Percentiles rank a stretch among this genome's conserved stretches.
Conservation (phyloP, 1,284 basidiomycete species). For the Rugosomyces carneus region DNA sequence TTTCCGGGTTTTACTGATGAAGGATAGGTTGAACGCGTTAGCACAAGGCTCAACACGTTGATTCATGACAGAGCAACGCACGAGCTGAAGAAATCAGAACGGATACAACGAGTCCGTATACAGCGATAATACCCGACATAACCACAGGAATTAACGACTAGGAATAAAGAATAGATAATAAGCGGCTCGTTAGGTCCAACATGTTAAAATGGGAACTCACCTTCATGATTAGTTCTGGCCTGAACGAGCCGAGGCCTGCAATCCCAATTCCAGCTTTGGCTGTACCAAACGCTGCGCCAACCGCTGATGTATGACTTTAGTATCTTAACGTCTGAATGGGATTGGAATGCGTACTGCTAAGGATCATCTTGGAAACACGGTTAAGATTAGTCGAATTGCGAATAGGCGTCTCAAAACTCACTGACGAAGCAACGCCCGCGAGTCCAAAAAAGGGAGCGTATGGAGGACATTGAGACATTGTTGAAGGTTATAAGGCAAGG, state of each 20-base stretch:
- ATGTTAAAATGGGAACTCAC: conserved; percentile 34
- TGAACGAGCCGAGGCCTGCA: conserved; percentile 90
- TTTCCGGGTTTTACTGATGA: conserved; percentile 57
- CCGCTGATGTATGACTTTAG: conserved; percentile 49
- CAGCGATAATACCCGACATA: conserved; percentile 81
- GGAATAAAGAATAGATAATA: not conserved
- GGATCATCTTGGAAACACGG: conserved; percentile 62
- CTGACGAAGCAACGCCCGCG: conserved; percentile 76
- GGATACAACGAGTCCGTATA: conserved; percentile 76
- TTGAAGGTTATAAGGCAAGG: conserved; percentile 12
- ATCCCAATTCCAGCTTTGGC: conserved; percentile 98
- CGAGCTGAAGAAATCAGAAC: conserved; percentile 65
- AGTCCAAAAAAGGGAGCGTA: conserved; percentile 86
- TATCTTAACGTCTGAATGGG: too few relatives aligned
- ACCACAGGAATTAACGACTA: conserved; percentile 90
- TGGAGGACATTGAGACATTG: conserved; percentile 66
- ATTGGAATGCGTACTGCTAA: conserved; percentile 59
- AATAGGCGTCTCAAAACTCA: conserved; percentile 32
- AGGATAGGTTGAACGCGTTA: conserved; percentile 8
- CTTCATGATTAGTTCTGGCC: conserved; percentile 98
- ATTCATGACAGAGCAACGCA: conserved; percentile 26
- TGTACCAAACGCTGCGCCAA: conserved; percentile 96
- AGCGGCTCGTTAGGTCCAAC: not conserved
- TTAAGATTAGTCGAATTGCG: conserved; percentile 2
- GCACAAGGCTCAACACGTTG: conserved; percentile 6